Evolutionary conservation across 2,329 filamentous ascomycete genomes (phyloP).

Genomic region (Cordyceps farinosa): DNA sequence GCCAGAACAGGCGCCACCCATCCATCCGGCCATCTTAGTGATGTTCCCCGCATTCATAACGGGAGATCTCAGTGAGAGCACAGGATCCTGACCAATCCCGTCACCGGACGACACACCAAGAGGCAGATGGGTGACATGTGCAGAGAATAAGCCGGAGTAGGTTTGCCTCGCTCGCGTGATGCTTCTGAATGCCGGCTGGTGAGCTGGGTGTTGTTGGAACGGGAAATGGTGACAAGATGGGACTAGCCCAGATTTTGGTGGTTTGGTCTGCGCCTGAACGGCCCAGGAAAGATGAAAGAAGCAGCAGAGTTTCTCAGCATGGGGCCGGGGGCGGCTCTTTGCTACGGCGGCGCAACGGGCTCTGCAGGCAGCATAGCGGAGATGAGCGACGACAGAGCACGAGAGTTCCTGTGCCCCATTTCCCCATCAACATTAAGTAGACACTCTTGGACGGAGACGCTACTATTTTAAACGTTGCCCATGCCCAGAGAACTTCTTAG

Average conservation of each 20-base stretch:
- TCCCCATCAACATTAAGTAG: no score
- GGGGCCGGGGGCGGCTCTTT: neutral
- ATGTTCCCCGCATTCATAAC: conserved; percentile 16
- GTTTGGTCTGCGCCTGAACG: no score
- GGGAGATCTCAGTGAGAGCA: neutral
- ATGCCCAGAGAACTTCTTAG: neutral
- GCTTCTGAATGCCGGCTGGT: neutral
- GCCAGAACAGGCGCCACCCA: neutral
- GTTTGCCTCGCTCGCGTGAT: neutral
- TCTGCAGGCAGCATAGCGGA: neutral
- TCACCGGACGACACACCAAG: conserved; percentile 4
- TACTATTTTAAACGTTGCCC: neutral
- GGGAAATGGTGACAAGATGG: neutral
- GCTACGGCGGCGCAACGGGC: neutral
- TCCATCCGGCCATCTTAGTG: conserved; percentile 13
- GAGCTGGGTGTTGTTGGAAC: neutral
- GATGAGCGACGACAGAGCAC: neutral
- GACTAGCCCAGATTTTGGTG: neutral
- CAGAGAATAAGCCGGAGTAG: conserved; percentile 6
- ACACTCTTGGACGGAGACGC: neutral
- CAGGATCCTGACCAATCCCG: conserved; percentile 1
- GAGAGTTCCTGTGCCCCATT: neutral
- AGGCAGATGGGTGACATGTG: conserved; percentile 11
- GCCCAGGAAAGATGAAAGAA: neutral
- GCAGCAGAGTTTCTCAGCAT: neutral